These are phyloP conservation scores for Macrophomina tecta DNA, from an alignment of 2,329 filamentous ascomycete species.

Conservation along the genomic window DNA sequence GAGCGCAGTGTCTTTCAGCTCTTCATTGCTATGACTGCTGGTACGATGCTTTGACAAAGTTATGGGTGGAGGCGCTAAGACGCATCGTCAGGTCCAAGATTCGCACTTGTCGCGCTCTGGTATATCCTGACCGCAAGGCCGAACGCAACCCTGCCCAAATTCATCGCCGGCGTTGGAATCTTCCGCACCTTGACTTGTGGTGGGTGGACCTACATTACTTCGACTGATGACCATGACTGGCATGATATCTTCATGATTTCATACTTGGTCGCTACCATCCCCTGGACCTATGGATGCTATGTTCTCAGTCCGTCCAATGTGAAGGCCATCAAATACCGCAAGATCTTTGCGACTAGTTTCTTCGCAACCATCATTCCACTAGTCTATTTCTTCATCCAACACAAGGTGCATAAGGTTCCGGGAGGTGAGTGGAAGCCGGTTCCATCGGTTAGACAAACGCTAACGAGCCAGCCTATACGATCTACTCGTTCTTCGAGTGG, in stretches of 20 bases:
- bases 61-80: slow-evolving; percentile 9
- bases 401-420: slow-evolving; percentile 92
- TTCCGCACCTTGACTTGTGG: slow-evolving; percentile 93
- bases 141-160: slow-evolving; percentile 77
- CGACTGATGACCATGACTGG: slow-evolving; percentile 97
- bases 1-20: slow-evolving; percentile 97
- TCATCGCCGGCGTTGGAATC: slow-evolving; percentile 78
- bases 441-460: background rate
- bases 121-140: slow-evolving; percentile 85
- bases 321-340: slow-evolving; percentile 84
- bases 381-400: slow-evolving; percentile 97
- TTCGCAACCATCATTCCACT: slow-evolving; percentile 90
- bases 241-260: slow-evolving; percentile 99
- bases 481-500: slow-evolving; percentile 98
- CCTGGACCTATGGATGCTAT: slow-evolving; percentile 93
- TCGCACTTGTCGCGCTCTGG: slow-evolving; percentile 88
- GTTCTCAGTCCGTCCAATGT: slow-evolving; percentile 85
- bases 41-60: slow-evolving; percentile 51
- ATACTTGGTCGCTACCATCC: slow-evolving; percentile 90
- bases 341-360: slow-evolving; percentile 81
- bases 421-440: slow-evolving; percentile 88
- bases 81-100: slow-evolving; percentile 73
- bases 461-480: slow-evolving; percentile 79
- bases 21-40: slow-evolving; percentile 95
- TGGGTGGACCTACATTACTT: slow-evolving; percentile 98